Conservation (phyloP, 306 rosid species). For the Myrica gale region DNA sequence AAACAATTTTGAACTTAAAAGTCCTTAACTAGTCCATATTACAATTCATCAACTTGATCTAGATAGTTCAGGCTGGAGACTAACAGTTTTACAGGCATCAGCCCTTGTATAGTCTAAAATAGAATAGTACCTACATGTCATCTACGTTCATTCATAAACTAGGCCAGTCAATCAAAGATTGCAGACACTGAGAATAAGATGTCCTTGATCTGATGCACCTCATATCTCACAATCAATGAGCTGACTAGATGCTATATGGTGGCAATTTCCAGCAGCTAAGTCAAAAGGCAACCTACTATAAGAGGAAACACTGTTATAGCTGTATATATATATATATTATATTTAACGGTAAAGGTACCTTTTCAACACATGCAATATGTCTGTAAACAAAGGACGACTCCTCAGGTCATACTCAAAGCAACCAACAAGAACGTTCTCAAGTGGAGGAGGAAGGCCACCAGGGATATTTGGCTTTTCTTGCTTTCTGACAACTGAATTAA, state of each 20-base stretch:
- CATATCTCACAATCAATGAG: not conserved
- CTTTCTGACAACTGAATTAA: slow-evolving; percentile 55
- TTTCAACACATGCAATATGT: slow-evolving; percentile 61
- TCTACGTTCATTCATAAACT: not conserved
- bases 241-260: not conserved
- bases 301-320: not conserved
- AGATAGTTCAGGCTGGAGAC: not conserved
- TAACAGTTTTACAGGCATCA: not conserved
- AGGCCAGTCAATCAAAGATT: not conserved
- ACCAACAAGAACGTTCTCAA: slow-evolving; percentile 67
- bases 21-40: too few species aligned
- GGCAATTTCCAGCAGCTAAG: slow-evolving; percentile 12
- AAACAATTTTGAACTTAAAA: not conserved
- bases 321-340: slow-evolving; percentile 18
- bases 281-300: slow-evolving; percentile 6
- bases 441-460: slow-evolving; percentile 73
- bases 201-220: not conserved
- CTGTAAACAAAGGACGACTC: slow-evolving; percentile 71
- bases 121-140: not conserved
- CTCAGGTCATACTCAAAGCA: slow-evolving; percentile 95
- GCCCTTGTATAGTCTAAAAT: not conserved
- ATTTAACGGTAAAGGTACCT: slow-evolving; percentile 38
- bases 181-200: not conserved
- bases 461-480: slow-evolving; percentile 80
- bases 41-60: not conserved